A percentile compares a stretch with the other conserved stretches of the same genome.
Conservation (phyloP, 768 basidiomycete species). For the Calvatia gigantea region DNA sequence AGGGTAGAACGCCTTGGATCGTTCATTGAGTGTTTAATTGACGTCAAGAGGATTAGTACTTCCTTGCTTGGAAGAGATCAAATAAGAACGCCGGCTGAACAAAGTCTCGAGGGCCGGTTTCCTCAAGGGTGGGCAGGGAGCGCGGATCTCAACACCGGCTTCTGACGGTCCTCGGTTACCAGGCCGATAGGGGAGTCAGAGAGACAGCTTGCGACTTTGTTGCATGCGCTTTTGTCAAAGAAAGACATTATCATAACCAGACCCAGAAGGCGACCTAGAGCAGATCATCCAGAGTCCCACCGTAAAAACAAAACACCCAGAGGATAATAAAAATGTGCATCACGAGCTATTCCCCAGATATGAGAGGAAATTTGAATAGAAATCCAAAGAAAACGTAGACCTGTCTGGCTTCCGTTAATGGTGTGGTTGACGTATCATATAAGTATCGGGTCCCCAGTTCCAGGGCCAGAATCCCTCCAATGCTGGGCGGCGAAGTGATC, state of each 20-base stretch:
- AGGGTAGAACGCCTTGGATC: constrained; percentile 29
- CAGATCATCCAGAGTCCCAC: neutral
- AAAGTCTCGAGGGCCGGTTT: constrained; percentile 24
- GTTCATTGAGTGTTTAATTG: constrained; percentile 41
- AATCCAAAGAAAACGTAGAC: neutral
- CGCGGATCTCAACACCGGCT: constrained; percentile 40
- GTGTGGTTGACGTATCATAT: neutral
- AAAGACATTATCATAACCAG: constrained; percentile 2
- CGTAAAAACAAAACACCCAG: neutral
- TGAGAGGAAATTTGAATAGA: neutral
- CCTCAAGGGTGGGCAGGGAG: constrained; percentile 24
- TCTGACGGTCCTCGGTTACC: constrained; percentile 37
- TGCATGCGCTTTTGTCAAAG: constrained; percentile 10
- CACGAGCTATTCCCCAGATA: neutral
- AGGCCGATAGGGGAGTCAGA: constrained; percentile 32
- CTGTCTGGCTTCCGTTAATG: neutral
- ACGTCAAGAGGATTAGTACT: constrained; percentile 37
- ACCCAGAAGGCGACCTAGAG: constrained; percentile 8
- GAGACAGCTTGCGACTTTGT: constrained; percentile 26
- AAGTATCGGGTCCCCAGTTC: too few relatives aligned
- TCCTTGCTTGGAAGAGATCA: constrained; percentile 24
- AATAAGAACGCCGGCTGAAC: constrained; percentile 24
- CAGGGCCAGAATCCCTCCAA: neutral
- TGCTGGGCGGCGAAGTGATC: neutral
- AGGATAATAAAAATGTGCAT: neutral